These are phyloP conservation scores for Pythium vanterpoolii DNA, from an alignment of 352 stramenopile species.

Conservation along the genomic window DNA sequence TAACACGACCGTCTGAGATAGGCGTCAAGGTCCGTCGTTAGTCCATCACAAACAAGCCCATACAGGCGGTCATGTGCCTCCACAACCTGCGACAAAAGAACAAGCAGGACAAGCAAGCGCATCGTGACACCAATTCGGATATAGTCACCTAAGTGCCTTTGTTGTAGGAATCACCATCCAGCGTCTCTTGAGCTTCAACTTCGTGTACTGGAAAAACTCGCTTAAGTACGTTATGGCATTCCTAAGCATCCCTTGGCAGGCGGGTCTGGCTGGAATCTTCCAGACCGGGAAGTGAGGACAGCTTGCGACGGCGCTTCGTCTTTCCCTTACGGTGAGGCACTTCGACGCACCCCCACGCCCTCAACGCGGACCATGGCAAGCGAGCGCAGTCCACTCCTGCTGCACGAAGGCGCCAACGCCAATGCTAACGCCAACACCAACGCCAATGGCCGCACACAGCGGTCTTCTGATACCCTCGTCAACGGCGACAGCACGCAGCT, in stretches of 20 bases:
- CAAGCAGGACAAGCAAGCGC: neutral
- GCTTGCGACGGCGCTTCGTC: neutral
- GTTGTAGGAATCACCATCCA: too few species aligned
- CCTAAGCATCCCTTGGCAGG: neutral
- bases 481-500: neutral
- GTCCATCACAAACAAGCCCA: neutral
- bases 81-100: neutral
- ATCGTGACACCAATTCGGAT: neutral
- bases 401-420: neutral
- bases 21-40: neutral
- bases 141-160: too few species aligned
- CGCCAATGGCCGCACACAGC: neutral
- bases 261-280: neutral
- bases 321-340: too few species aligned
- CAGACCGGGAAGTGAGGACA: neutral
- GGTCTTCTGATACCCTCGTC: too few species aligned
- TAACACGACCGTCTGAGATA: neutral
- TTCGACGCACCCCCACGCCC: too few species aligned
- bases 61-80: neutral
- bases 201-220: neutral
- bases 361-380: neutral
- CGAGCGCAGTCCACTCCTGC: slow-evolving; percentile 12
- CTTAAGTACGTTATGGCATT: neutral
- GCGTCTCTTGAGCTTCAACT: neutral
- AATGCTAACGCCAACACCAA: slow-evolving; percentile 8